These are phyloP conservation scores for Psilocybe subaeruginosa DNA, from an alignment of 768 basidiomycete genomes.

Conservation along the genomic window DNA sequence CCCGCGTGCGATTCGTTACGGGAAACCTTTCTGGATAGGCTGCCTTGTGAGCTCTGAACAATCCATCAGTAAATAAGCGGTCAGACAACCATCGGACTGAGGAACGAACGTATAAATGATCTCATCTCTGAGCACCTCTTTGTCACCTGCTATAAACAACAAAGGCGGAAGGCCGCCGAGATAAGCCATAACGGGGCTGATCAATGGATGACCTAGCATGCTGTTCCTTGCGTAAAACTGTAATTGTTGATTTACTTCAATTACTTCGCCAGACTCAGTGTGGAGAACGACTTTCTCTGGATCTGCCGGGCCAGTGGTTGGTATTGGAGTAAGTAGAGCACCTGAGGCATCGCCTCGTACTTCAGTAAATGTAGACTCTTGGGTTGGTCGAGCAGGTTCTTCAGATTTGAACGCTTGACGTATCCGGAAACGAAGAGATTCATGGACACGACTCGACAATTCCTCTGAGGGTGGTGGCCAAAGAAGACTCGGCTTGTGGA, in stretches of 20 bases:
- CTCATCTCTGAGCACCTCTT: constrained; percentile 92
- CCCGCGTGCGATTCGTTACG: constrained; percentile 43
- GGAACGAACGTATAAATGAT: constrained; percentile 76
- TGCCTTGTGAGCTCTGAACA: constrained; percentile 83
- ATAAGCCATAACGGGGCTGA: constrained; percentile 81
- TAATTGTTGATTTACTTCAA: constrained; percentile 69
- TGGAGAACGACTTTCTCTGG: constrained; percentile 46
- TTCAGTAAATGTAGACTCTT: constrained; percentile 24
- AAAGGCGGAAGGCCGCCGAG: constrained; percentile 92
- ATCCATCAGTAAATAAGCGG: neutral
- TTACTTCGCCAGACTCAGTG: constrained; percentile 50
- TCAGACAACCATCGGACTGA: neutral
- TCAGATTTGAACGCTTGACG: constrained; percentile 53
- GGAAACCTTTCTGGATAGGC: constrained; percentile 77
- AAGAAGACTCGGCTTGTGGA: constrained; percentile 76
- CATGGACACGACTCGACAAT: constrained; percentile 58
- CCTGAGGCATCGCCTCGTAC: constrained; percentile 5
- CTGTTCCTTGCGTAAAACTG: constrained; percentile 88
- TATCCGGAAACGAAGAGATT: constrained; percentile 60
- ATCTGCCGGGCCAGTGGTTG: constrained; percentile 32
- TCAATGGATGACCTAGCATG: constrained; percentile 75
- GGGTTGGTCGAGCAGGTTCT: constrained; percentile 18
- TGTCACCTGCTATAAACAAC: constrained; percentile 82
- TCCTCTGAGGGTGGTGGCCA: constrained; percentile 81
- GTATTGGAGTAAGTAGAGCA: constrained; percentile 1